Evolutionary conservation across 345 rosid genomes (phyloP).

Genomic region (Turritis glabra): DNA sequence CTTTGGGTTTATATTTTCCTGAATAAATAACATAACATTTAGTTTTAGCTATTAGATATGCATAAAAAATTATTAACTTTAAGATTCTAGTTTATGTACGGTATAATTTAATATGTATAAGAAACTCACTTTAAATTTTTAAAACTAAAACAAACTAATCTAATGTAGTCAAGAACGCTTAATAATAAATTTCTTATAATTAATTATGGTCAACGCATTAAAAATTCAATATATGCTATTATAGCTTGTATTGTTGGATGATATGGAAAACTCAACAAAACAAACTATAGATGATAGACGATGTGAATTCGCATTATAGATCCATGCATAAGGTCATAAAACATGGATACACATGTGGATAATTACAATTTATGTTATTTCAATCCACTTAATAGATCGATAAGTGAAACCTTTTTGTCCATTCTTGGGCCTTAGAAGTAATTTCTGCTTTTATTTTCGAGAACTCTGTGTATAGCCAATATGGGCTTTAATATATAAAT

Average conservation of each 20-base stretch:
- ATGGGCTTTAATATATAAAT: conserved; percentile 3
- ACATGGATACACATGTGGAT: not conserved
- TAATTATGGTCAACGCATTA: not conserved
- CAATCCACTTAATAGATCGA: not conserved
- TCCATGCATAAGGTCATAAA: not conserved
- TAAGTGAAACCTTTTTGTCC: not conserved
- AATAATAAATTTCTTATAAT: too few species aligned
- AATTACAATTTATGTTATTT: not conserved
- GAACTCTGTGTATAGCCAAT: not conserved
- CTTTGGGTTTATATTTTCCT: not conserved
- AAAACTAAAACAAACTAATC: too few species aligned
- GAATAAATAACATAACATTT: not conserved
- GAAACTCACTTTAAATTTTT: too few species aligned
- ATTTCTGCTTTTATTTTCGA: too few species aligned
- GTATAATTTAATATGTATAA: too few species aligned
- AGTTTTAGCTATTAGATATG: too few species aligned
- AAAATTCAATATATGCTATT: not conserved
- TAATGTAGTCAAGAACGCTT: too few species aligned
- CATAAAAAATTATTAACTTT: too few species aligned
- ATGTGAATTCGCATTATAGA: not conserved
- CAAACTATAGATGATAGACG: too few species aligned
- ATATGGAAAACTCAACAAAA: too few species aligned
- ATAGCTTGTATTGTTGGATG: not conserved
- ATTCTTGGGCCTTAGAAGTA: not conserved
- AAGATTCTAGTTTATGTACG: too few species aligned